These are phyloP conservation scores for Pestalotiopsis sp. DNA, from an alignment of 2,329 filamentous ascomycete genomes.

Conservation along the genomic window DNA sequence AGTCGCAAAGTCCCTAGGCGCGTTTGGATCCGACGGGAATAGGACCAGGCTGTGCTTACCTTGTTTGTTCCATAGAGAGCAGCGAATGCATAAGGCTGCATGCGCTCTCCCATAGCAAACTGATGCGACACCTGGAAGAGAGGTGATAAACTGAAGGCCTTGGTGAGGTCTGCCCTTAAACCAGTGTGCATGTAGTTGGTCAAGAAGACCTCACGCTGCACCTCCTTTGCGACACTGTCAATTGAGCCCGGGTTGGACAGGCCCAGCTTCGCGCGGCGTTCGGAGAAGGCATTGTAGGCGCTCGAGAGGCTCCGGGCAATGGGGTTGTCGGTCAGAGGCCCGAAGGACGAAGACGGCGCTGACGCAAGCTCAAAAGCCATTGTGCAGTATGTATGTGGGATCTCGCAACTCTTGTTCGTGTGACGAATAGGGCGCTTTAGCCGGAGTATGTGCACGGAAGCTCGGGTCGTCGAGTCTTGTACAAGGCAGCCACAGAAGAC, in stretches of 20 bases:
- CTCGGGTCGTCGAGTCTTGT: constrained; percentile 17
- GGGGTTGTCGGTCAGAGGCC: constrained; percentile 74
- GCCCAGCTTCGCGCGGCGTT: constrained; percentile 84
- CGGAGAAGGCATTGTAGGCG: constrained; percentile 79
- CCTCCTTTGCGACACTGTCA: constrained; percentile 86
- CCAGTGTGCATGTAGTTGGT: constrained; percentile 97
- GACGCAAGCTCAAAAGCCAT: constrained; percentile 48
- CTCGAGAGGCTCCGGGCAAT: constrained; percentile 71
- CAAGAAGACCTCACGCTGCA: constrained; percentile 93
- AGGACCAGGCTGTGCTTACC: constrained; percentile 53
- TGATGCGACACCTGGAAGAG: constrained; percentile 98
- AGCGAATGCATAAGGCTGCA: constrained; percentile 94
- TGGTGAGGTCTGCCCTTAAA: constrained; percentile 93
- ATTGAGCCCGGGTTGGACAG: constrained; percentile 91
- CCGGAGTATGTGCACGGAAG: constrained; percentile 24
- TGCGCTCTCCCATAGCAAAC: constrained; percentile 89
- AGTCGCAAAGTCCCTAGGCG: background rate
- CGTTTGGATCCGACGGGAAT: background rate
- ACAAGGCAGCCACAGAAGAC: constrained; percentile 1
- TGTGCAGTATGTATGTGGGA: constrained; percentile 29
- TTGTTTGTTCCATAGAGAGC: constrained; percentile 91
- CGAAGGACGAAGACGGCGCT: constrained; percentile 53
- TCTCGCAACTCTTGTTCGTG: constrained; percentile 9
- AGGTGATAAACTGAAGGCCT: constrained; percentile 90
- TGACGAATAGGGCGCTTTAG: background rate